Base-by-base conservation (phyloP, 2,329 filamentous ascomycete species). In the Cordyceps cicadae region DNA sequence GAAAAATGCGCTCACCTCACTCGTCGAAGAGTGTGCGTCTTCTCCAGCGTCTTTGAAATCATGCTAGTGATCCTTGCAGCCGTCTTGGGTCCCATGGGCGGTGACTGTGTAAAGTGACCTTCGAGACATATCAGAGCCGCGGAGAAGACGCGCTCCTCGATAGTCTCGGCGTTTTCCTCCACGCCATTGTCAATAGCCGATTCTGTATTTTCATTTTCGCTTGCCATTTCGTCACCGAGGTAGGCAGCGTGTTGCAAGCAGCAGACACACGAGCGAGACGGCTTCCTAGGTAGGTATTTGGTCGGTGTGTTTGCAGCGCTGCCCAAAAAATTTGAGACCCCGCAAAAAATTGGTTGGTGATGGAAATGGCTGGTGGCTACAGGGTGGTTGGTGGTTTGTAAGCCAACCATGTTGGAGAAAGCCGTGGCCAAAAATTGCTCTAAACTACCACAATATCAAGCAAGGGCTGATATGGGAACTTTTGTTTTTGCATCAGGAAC, bases 71-170 rank as follows among this genome's bases (percentile, higher is more conserved):
- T 79, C 64, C 79, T 81, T 43, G 76, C 73, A 63, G 80, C 78
- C 12, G 83, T 83, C 66, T 77, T 77, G 19, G 79, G 77, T 2
- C 84, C 84, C 74, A 87, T 83, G 37, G 79, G 76, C 50, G 82
- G 81, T 26, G 78, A 76, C 63, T 80, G 76, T 62, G 79, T 81
- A 68, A 83, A 85, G 71, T 86, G 82, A 50, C 81, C 81, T 70
- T 87, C 84, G 59, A 87, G 77, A 66, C 81, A 82, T 67, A 85
- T 80, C 68, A 87, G 76, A 17, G 81, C 82, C 1, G 81, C 81
- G 2, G 79, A 78, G 70, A 87, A 87, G 69, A 78, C 81, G 62
- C 84, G 77, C 73, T 87, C 85, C 71, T 87, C 85, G 67, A 87
- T 84, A 43, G 81, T 81, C 69, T 84, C 75, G 19, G 61, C 59